These are phyloP conservation scores for Lodderomyces elongisporus DNA, from an alignment of 1,139 yeast genomes.

Conservation along the genomic window DNA sequence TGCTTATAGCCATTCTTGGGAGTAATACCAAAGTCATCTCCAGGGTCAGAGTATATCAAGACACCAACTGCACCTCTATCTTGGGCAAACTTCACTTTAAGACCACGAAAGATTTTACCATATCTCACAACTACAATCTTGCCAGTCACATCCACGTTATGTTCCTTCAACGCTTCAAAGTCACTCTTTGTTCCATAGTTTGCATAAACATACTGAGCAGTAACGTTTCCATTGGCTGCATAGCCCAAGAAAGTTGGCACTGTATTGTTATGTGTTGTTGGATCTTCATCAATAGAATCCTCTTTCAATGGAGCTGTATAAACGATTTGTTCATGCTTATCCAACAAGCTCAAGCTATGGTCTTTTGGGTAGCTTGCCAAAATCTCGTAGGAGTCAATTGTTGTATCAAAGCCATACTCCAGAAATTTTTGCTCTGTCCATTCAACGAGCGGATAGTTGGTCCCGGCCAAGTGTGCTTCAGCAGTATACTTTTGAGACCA, in stretches of 20 bases:
- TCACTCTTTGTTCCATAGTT: slow-evolving; percentile 39
- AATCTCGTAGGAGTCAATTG: slow-evolving; percentile 53
- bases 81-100: slow-evolving; percentile 46
- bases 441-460: slow-evolving; percentile 55
- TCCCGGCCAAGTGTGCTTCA: slow-evolving; percentile 70
- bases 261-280: slow-evolving; percentile 50
- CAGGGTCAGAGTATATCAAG: slow-evolving; percentile 41
- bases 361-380: slow-evolving; percentile 50
- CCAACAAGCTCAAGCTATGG: slow-evolving; percentile 40
- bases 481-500: slow-evolving; percentile 55
- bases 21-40: slow-evolving; percentile 40
- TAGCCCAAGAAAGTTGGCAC: slow-evolving; percentile 45
- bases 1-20: slow-evolving; percentile 40
- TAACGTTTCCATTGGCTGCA: slow-evolving; percentile 46
- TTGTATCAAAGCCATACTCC: slow-evolving; percentile 54
- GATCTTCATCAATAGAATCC: slow-evolving; percentile 67
- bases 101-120: slow-evolving; percentile 40
- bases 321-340: slow-evolving; percentile 24
- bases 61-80: slow-evolving; percentile 45
- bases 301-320: slow-evolving; percentile 67
- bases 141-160: slow-evolving; percentile 36
- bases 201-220: slow-evolving; percentile 40
- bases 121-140: slow-evolving; percentile 41
- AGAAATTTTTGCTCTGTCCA: slow-evolving; percentile 61
- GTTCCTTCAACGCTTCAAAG: slow-evolving; percentile 26